These are phyloP conservation scores for Taphrina communis DNA, from an alignment of 1,139 yeast species.

Conservation along the genomic window DNA sequence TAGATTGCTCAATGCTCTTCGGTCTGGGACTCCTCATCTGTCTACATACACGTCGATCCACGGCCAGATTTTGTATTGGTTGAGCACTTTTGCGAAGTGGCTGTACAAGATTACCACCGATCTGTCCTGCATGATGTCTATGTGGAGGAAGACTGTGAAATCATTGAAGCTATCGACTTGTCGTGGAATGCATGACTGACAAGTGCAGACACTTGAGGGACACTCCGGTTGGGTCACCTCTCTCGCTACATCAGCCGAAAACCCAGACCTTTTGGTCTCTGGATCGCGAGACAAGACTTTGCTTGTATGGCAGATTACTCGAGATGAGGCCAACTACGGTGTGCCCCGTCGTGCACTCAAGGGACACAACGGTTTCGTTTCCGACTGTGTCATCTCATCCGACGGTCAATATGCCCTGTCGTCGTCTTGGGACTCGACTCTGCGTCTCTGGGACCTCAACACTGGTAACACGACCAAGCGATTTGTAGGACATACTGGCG, in stretches of 20 bases:
- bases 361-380: slow-evolving; percentile 99
- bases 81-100: too few species aligned
- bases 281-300: slow-evolving; percentile 99
- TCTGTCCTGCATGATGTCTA: neutral
- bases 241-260: slow-evolving; percentile 96
- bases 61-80: too few species aligned
- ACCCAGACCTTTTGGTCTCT: slow-evolving; percentile 97
- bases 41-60: too few species aligned
- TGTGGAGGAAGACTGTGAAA: neutral
- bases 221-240: slow-evolving; percentile 89
- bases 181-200: neutral
- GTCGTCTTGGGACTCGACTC: slow-evolving; percentile 99
- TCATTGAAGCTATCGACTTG: neutral
- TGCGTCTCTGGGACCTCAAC: slow-evolving; percentile 97
- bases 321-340: slow-evolving; percentile 97
- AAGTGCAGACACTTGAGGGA: slow-evolving; percentile 85
- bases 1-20: neutral
- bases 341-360: slow-evolving; percentile 95
- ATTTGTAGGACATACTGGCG: slow-evolving; percentile 98
- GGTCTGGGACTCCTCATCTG: too few species aligned
- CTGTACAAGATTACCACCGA: too few species aligned
- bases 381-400: slow-evolving; percentile 96
- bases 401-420: slow-evolving; percentile 99
- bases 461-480: slow-evolving; percentile 94
- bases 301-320: slow-evolving; percentile 87